These are phyloP conservation scores for Chrysochromulina parva DNA, from an alignment of 78 protist species.

Conservation along the genomic window DNA sequence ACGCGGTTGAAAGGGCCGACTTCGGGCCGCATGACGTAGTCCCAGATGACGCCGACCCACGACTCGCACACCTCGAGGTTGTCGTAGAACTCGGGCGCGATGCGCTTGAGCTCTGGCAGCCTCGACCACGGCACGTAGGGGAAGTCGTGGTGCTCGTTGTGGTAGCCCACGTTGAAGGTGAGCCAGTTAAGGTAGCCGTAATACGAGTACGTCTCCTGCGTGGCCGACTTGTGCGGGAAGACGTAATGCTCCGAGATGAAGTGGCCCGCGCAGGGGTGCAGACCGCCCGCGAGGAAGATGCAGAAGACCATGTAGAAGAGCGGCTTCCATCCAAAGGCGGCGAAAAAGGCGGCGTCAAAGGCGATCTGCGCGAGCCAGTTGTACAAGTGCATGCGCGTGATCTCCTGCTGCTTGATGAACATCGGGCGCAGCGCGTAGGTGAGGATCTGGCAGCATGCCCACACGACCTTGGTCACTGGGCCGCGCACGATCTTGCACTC, in stretches of 20 bases:
- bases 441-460: conserved; percentile 57
- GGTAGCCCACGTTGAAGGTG: conserved; percentile 88
- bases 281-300: conserved; percentile 59
- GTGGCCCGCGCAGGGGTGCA: conserved; percentile 88
- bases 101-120: not conserved
- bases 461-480: conserved; percentile 34
- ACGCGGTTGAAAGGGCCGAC: conserved; percentile 44
- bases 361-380: conserved; percentile 36
- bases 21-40: not conserved
- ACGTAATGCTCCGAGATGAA: conserved; percentile 83
- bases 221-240: not conserved
- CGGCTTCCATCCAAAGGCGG: conserved; percentile 57
- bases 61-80: conserved; percentile 6
- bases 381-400: conserved; percentile 45
- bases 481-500: conserved; percentile 61
- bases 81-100: conserved; percentile 72
- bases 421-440: conserved; percentile 81
- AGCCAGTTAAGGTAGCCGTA: conserved; percentile 77
- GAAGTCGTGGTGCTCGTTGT: conserved; percentile 94
- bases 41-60: conserved; percentile 28
- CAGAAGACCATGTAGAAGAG: conserved; percentile 52
- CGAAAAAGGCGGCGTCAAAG: not conserved
- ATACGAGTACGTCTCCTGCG: conserved; percentile 87
- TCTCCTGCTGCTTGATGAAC: conserved; percentile 49
- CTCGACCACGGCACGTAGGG: conserved; percentile 74